Evolutionary conservation across 2,329 filamentous ascomycete species (phyloP).

Genomic region (Sarocladium kiliense): DNA sequence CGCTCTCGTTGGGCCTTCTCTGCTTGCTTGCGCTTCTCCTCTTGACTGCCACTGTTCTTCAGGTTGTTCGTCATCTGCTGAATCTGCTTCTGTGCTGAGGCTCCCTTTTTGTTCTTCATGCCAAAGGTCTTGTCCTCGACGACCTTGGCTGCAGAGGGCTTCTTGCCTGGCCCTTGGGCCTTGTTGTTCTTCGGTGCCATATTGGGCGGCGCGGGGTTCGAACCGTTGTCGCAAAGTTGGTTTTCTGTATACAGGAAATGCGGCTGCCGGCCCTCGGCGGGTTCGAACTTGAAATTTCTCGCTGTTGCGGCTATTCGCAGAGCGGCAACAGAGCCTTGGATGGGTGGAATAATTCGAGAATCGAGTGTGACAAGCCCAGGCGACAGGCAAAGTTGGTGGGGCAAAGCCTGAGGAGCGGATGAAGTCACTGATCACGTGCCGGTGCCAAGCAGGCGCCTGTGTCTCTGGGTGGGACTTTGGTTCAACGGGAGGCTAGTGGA

Average conservation of each 20-base stretch:
- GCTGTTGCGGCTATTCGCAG: background rate
- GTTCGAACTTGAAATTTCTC: background rate
- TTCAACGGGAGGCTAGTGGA: background rate
- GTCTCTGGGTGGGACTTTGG: background rate
- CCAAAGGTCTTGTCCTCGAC: conserved; percentile 97
- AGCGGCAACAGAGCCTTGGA: background rate
- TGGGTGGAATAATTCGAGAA: conserved; percentile 5
- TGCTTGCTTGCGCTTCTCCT: conserved; percentile 75
- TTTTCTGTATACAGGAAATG: background rate
- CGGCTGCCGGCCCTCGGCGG: background rate
- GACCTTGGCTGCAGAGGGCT: conserved; percentile 51
- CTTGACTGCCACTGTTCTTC: conserved; percentile 70
- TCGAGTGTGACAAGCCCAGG: background rate
- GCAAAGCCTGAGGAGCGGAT: conserved; percentile 8
- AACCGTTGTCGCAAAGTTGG: background rate
- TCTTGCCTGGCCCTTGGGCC: conserved; percentile 44
- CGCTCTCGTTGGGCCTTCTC: conserved; percentile 66
- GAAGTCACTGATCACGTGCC: conserved; percentile 9
- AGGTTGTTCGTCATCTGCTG: conserved; percentile 73
- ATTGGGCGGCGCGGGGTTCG: conserved; percentile 34
- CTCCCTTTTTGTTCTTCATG: conserved; percentile 99
- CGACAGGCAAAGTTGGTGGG: conserved; percentile 8
- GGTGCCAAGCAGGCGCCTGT: background rate
- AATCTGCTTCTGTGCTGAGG: conserved; percentile 83
- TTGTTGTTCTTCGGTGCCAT: conserved; percentile 66